A percentile compares a stretch with the other conserved stretches of the same genome.
Conservation (phyloP, 495 filamentous ascomycete genomes). For the Penicillium nucicola region DNA sequence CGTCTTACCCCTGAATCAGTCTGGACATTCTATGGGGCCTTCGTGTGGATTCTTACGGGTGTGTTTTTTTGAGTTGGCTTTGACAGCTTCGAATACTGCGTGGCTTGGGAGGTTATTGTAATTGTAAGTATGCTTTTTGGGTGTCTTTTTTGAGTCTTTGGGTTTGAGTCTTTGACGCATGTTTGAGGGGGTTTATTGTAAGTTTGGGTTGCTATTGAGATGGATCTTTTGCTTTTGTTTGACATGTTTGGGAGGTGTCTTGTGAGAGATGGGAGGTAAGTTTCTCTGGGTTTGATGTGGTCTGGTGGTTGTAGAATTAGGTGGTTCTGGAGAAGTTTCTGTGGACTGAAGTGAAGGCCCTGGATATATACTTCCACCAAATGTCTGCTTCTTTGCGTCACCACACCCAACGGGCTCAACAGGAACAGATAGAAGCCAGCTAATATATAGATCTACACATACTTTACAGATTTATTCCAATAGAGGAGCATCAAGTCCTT, state of each 20-base stretch:
- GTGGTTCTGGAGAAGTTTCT: neutral
- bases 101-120: neutral
- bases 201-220: neutral
- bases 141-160: too few relatives aligned
- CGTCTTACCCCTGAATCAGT: constrained; percentile 10
- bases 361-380: too few relatives aligned
- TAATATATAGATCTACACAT: too few relatives aligned
- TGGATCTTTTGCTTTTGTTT: too few relatives aligned
- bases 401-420: too few relatives aligned
- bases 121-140: too few relatives aligned
- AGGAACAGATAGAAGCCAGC: too few relatives aligned
- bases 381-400: too few relatives aligned
- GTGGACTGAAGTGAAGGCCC: neutral
- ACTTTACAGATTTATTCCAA: too few relatives aligned
- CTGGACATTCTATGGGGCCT: neutral
- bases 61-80: neutral
- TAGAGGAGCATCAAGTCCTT: too few relatives aligned
- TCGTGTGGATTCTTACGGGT: too few relatives aligned
- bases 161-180: neutral
- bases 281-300: neutral
- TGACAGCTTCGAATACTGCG: constrained; percentile 5
- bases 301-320: neutral
- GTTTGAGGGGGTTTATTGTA: neutral
- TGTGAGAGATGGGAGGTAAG: neutral
- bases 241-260: neutral